Evolutionary conservation across 345 rosid species (phyloP), one percentile per base, ranked within the genome.

Genomic region (Melastoma malabathricum): DNA sequence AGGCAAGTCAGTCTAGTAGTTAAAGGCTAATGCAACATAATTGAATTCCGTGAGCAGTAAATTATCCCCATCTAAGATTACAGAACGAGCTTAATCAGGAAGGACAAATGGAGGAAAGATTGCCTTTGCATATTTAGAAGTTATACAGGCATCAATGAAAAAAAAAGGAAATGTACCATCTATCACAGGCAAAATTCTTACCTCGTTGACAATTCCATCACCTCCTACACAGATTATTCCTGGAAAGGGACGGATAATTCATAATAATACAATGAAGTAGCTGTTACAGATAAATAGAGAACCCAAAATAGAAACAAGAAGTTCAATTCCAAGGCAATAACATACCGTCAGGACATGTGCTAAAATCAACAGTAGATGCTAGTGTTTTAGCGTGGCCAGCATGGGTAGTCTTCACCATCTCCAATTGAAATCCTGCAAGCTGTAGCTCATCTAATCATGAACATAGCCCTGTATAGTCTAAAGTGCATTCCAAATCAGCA

Each of bases 151-250:
- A 51, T 2, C 5, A 10, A 51, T 51, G 44, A 19, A 14, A 57
- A 18, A 47, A 20, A 31, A 29, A 34, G 48, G 6, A 57, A 23
- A 15, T 16, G 27, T 34, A 6, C 17, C 15, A 41, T 15, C 6
- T 29, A 59, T 50, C 16, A 23, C 1, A 31, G 3, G 54, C 18
- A 60, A 54, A 50, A 27, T 44, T 64, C 95, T 59, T 19, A 87
- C 97, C 98, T 92, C 95, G 51, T 87, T 92, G 65, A 92, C 86
- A 63, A 92, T 84, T 52, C 98, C 98, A 63, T 92, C 98, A 57
- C 98, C 98, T 41, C 98, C 98, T 50, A 92, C 83, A 44, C 98
- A 92, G 19, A 92, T 87, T 43, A 92, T 92, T 46, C 98, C 98
- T 92, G 77, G 23, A 58, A 50, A 71, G 64, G 61, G 56, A 25